Evolutionary conservation across 2,329 filamentous ascomycete genomes (phyloP).

Genomic region (Ceratocystis albifundus): DNA sequence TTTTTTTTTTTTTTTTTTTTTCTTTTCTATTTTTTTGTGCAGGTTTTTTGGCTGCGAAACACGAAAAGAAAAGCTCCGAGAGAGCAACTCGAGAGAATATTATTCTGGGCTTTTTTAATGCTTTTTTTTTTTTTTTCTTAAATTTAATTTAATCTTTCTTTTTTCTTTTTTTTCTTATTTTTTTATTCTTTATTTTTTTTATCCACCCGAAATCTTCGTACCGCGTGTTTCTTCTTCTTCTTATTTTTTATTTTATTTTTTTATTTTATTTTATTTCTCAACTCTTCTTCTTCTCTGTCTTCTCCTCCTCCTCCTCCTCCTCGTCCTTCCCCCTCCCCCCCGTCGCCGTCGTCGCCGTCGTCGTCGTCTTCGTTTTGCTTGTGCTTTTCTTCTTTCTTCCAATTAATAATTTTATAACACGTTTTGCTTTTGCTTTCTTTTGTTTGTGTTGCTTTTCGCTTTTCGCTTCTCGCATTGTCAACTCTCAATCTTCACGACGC

Average conservation of each 20-base stretch:
- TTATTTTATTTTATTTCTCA: too few species aligned
- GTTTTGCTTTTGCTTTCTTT: conserved; percentile 5
- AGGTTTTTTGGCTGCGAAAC: background rate
- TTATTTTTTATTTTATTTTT: too few species aligned
- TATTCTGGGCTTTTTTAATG: conserved; percentile 11
- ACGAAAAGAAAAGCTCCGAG: conserved; percentile 9
- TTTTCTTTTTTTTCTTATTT: background rate
- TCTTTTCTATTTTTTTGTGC: background rate
- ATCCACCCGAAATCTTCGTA: background rate
- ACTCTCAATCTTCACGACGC: background rate
- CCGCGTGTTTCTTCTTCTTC: background rate
- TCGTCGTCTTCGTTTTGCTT: background rate
- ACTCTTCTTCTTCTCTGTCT: background rate
- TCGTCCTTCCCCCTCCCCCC: too few species aligned
- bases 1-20: too few species aligned
- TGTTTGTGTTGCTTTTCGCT: too few species aligned
- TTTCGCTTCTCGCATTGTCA: background rate
- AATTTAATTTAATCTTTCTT: too few species aligned
- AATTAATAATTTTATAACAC: background rate
- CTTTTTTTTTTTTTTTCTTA: conserved; percentile 2
- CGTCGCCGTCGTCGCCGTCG: too few species aligned
- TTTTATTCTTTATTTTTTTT: too few species aligned
- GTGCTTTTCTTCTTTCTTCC: background rate
- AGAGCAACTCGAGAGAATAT: background rate
- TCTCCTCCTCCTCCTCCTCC: too few species aligned